A percentile compares a stretch with the other conserved stretches of the same genome.
phyloP scores from a whole-genome alignment of 116 monocot species.

The Phalaenopsis hybrid region DNA sequence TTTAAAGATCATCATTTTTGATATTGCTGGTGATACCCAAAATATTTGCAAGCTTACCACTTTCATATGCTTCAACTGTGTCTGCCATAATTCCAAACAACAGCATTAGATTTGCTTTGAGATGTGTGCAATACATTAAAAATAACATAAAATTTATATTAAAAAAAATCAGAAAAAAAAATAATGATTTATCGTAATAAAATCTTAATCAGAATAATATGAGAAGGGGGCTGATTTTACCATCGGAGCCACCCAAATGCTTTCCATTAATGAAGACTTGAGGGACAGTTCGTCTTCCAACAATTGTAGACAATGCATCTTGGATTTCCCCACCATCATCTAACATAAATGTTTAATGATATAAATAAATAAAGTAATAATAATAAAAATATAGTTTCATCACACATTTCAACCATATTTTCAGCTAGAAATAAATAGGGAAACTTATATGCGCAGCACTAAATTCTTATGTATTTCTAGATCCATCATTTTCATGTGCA shows the following conservation, averaged over 20 bases:
- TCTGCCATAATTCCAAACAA: conserved; percentile 33
- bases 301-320: conserved; percentile 56
- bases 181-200: too few species aligned
- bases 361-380: too few species aligned
- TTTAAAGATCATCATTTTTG: conserved; percentile 7
- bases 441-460: too few species aligned
- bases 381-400: too few species aligned
- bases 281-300: conserved; percentile 82
- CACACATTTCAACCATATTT: too few species aligned
- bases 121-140: too few species aligned
- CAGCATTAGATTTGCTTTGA: too few species aligned
- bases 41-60: conserved; percentile 55
- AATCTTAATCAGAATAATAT: neutral
- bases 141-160: too few species aligned
- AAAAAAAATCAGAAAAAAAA: too few species aligned
- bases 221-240: conserved; percentile 25
- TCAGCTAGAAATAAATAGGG: too few species aligned
- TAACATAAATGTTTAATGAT: conserved; percentile 11
- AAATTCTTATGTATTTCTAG: too few species aligned
- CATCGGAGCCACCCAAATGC: conserved; percentile 94
- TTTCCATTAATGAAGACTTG: conserved; percentile 93
- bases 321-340: conserved; percentile 91
- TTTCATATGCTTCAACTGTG: conserved; percentile 72
- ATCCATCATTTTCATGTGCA: too few species aligned
- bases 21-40: conserved; percentile 23